Percentiles rank a stretch among this genome's conserved stretches.
These are phyloP conservation scores for Eimeria necatrix DNA, from an alignment of 169 alveolate species.

Conservation along the genomic window DNA sequence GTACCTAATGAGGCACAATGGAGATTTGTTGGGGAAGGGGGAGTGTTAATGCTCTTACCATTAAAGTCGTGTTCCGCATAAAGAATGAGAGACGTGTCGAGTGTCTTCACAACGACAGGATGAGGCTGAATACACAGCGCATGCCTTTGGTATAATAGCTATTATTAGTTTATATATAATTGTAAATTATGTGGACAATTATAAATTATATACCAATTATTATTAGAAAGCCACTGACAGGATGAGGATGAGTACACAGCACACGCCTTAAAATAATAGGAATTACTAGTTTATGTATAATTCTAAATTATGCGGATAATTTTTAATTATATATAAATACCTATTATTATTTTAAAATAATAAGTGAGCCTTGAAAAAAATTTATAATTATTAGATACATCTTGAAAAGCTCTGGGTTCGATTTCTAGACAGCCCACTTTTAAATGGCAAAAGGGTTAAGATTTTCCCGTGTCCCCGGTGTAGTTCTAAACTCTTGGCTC, in stretches of 20 bases:
- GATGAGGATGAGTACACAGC: background rate
- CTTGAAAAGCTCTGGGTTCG: background rate
- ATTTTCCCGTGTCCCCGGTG: slow-evolving; percentile 12
- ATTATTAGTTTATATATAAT: background rate
- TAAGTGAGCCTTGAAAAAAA: no score
- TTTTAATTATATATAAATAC: no score
- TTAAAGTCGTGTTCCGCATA: slow-evolving; percentile 94
- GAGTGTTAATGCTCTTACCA: slow-evolving; percentile 49
- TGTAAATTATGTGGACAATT: no score
- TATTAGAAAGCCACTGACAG: background rate
- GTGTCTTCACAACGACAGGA: slow-evolving; percentile 58
- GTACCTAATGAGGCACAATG: no score
- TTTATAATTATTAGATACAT: no score
- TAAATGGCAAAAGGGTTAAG: no score
- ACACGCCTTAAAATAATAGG: background rate
- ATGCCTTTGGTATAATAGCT: background rate
- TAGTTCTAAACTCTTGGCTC: background rate
- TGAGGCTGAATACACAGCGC: slow-evolving; percentile 16
- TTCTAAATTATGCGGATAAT: no score
- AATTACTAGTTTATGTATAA: no score
- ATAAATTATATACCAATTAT: background rate
- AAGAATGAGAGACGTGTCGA: slow-evolving; percentile 89
- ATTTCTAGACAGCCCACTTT: background rate
- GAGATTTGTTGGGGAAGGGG: background rate
- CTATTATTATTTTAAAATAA: no score